A percentile compares a stretch with the other conserved stretches of the same genome.
phyloP scores from a whole-genome alignment of 177 flowering plant genomes.

The Tripterygium wilfordii region DNA sequence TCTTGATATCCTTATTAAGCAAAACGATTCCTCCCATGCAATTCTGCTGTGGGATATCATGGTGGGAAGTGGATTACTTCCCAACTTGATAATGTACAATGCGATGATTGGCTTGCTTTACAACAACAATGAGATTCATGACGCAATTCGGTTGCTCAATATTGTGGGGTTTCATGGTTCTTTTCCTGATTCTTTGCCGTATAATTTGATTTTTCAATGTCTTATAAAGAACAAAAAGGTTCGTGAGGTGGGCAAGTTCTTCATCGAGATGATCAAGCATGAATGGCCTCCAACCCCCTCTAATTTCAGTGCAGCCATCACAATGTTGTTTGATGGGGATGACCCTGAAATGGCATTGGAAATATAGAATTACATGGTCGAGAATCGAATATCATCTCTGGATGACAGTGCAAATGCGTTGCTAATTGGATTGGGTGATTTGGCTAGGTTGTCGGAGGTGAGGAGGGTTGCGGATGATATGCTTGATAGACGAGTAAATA shows the following conservation, averaged over 20 bases:
- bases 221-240: slow-evolving; percentile 59
- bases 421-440: slow-evolving; percentile 49
- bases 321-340: slow-evolving; percentile 49
- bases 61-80: slow-evolving; percentile 57
- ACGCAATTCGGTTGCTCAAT: slow-evolving; percentile 50
- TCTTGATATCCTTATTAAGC: slow-evolving; percentile 51
- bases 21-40: slow-evolving; percentile 41
- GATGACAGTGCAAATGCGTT: slow-evolving; percentile 55
- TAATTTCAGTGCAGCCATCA: slow-evolving; percentile 52
- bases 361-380: slow-evolving; percentile 58
- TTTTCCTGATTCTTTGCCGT: slow-evolving; percentile 63
- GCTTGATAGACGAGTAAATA: slow-evolving; percentile 41
- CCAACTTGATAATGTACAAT: slow-evolving; percentile 63
- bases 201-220: slow-evolving; percentile 66
- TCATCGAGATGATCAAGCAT: slow-evolving; percentile 66
- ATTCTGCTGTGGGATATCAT: slow-evolving; percentile 56
- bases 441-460: slow-evolving; percentile 48
- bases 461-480: slow-evolving; percentile 48
- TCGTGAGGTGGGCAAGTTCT: slow-evolving; percentile 40
- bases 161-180: slow-evolving; percentile 65
- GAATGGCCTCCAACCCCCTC: slow-evolving; percentile 52
- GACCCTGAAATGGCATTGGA: slow-evolving; percentile 70
- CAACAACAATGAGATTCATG: slow-evolving; percentile 35
- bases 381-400: slow-evolving; percentile 36
- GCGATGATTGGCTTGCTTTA: slow-evolving; percentile 57